phyloP scores from a whole-genome alignment of 257 asterid species.

The Ophiorrhiza pumila region DNA sequence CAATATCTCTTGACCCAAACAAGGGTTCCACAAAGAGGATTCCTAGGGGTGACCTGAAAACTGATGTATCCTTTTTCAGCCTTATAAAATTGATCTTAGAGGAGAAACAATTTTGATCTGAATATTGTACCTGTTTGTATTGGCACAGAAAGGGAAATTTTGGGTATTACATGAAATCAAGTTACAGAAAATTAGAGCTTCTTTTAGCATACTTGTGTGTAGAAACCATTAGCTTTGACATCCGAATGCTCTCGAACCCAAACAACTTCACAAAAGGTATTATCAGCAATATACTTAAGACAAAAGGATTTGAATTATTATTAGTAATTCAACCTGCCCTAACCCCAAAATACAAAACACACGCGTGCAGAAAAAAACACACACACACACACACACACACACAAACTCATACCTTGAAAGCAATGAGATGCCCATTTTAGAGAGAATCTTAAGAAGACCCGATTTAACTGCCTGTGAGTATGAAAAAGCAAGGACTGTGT shows the following conservation, averaged over 20 bases:
- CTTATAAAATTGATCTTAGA: background rate
- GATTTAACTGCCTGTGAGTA: conserved; percentile 73
- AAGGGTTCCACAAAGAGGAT: background rate
- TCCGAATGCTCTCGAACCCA: background rate
- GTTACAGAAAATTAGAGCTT: no score
- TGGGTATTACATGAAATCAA: background rate
- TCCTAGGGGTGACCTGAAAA: background rate
- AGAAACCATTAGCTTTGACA: background rate
- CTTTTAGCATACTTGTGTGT: no score
- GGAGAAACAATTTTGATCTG: background rate
- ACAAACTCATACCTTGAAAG: conserved; percentile 71
- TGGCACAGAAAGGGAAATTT: background rate
- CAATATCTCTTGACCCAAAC: background rate
- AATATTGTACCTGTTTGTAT: background rate
- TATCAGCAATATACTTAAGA: no score
- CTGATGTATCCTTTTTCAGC: background rate
- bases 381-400: background rate
- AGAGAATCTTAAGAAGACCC: conserved; percentile 89
- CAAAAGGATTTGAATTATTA: no score
- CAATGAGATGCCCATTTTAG: conserved; percentile 98
- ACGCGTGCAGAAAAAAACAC: background rate
- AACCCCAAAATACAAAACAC: background rate
- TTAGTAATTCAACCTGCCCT: no score
- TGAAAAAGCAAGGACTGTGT: conserved; percentile 14
- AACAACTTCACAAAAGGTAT: no score